These are phyloP conservation scores for Ascobolus immersus DNA, from an alignment of 495 filamentous ascomycete genomes.

Conservation along the genomic window DNA sequence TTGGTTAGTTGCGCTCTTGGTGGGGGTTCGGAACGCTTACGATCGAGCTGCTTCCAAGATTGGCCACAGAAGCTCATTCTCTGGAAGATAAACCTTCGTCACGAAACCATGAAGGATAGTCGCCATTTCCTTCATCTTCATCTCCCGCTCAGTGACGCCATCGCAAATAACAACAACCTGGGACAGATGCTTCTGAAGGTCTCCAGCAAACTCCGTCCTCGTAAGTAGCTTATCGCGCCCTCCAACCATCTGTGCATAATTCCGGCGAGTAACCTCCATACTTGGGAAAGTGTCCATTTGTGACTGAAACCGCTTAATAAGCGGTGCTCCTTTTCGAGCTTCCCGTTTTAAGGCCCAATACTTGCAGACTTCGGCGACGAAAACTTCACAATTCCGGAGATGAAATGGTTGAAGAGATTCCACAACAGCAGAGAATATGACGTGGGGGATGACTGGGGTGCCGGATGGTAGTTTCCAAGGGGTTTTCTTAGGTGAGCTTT, in stretches of 20 bases:
- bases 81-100: constrained; percentile 73
- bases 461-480: constrained; percentile 90
- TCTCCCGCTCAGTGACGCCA: constrained; percentile 44
- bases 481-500: constrained; percentile 28
- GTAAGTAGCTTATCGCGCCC: constrained; percentile 52
- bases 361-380: constrained; percentile 69
- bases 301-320: constrained; percentile 75
- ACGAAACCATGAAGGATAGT: constrained; percentile 50
- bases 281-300: constrained; percentile 58
- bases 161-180: constrained; percentile 41
- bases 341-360: constrained; percentile 98
- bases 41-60: constrained; percentile 52
- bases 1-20: constrained; percentile 2
- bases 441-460: constrained; percentile 74
- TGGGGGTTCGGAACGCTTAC: constrained; percentile 16
- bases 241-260: constrained; percentile 61
- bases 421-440: constrained; percentile 56
- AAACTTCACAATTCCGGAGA: constrained; percentile 69
- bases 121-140: constrained; percentile 45
- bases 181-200: constrained; percentile 48
- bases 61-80: constrained; percentile 48
- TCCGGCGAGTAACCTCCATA: constrained; percentile 81
- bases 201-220: constrained; percentile 66
- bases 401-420: constrained; percentile 52
- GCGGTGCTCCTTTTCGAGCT: constrained; percentile 63